These are phyloP conservation scores for Nannochloris sp. DNA, from an alignment of 139 green algal genomes.

Conservation along the genomic window DNA sequence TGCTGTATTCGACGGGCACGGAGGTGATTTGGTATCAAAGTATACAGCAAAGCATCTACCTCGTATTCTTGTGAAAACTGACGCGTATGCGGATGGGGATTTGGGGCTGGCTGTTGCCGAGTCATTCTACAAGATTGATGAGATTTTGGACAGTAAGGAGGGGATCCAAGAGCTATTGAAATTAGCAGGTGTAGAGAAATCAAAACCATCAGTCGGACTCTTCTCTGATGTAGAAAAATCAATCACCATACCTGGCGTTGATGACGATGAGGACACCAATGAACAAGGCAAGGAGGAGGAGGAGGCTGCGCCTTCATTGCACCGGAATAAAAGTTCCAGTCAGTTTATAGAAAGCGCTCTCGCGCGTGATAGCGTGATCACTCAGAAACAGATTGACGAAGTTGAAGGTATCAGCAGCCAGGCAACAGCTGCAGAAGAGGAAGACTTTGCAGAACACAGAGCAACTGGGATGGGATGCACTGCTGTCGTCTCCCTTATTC, in stretches of 20 bases:
- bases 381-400: no score
- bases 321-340: no score
- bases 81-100: slow-evolving; percentile 13
- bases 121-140: slow-evolving; percentile 20
- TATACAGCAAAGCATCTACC: slow-evolving; percentile 27
- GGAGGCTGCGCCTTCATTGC: no score
- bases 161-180: slow-evolving; percentile 13
- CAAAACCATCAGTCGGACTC: no score
- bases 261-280: no score
- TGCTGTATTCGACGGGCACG: slow-evolving; percentile 38
- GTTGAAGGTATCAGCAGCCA: neutral
- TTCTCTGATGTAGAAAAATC: no score
- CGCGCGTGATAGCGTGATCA: no score
- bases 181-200: neutral
- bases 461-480: slow-evolving; percentile 26
- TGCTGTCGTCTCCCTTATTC: slow-evolving; percentile 19
- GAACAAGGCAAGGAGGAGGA: no score
- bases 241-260: no score
- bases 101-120: slow-evolving; percentile 12
- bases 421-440: neutral
- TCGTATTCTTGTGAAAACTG: slow-evolving; percentile 4
- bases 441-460: slow-evolving; percentile 12
- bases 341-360: no score
- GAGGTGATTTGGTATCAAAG: slow-evolving; percentile 26
- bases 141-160: slow-evolving; percentile 45